These are phyloP conservation scores for Cryptococcus sp. DNA, from an alignment of 1,284 basidiomycete genomes.

Conservation along the genomic window DNA sequence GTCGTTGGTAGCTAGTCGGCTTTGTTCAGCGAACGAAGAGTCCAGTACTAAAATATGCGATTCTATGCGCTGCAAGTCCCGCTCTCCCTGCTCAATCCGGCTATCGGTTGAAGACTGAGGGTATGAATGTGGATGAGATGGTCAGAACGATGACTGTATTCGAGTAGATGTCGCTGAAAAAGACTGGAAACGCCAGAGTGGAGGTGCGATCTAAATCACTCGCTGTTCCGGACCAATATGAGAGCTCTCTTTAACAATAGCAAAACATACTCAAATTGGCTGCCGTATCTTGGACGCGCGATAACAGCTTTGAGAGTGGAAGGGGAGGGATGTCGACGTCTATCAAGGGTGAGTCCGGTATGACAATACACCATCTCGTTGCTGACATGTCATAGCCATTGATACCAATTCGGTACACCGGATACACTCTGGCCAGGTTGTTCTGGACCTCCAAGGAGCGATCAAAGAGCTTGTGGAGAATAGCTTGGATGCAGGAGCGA, in stretches of 20 bases:
- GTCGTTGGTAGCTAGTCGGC: background rate
- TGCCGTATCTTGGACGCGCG: no score
- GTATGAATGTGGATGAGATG: no score
- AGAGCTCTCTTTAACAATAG: no score
- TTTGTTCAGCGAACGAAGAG: no score
- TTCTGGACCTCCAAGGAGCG: slow-evolving; percentile 87
- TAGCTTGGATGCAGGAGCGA: slow-evolving; percentile 88
- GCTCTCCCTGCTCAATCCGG: no score
- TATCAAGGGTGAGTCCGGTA: slow-evolving; percentile 16
- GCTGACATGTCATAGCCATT: slow-evolving; percentile 59
- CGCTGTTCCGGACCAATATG: no score
- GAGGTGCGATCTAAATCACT: slow-evolving; percentile 7
- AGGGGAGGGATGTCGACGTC: slow-evolving; percentile 10
- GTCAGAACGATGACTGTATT: no score
- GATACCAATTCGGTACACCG: slow-evolving; percentile 75
- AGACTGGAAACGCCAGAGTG: slow-evolving; percentile 7
- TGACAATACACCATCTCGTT: background rate
- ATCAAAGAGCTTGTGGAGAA: slow-evolving; percentile 98
- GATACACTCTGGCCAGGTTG: slow-evolving; percentile 92
- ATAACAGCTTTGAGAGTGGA: no score
- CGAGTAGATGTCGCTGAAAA: background rate
- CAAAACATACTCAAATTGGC: no score
- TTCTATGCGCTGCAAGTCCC: no score
- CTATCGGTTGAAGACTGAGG: no score
- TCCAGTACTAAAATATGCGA: no score